Base-by-base conservation (phyloP, 495 filamentous ascomycete genomes). In the Parathielavia hyrcaniae region DNA sequence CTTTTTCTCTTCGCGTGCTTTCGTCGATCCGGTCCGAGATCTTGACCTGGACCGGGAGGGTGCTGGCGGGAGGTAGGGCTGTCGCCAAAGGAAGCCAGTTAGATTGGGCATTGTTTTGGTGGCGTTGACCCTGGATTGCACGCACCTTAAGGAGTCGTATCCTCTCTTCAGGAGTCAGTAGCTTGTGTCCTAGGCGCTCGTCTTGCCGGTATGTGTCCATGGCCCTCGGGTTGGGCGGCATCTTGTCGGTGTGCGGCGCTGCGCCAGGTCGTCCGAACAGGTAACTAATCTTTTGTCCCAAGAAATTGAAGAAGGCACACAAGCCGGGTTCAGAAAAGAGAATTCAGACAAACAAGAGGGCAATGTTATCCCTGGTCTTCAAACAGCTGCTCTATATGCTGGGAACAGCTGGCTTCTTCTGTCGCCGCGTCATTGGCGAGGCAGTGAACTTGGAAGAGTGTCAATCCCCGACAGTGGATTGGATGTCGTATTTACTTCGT, bases 61-160 rank as follows among this genome's bases (percentile, higher is more conserved):
- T 43, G 83, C 75, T 22, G 78, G 68, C 30, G 90, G 90, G 12
- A 96, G 83, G 67, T 91, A 92, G 53, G 83, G 84, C 73, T 85
- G 63, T 53, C 49, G 4, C 7, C 14, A 16, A 22, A 5, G 39
- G 17, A 65, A 50, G 51, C 38, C 38, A 41, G 50, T n/a, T n/a
- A n/a, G 53, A 16, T 32, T 50, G 10, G 30, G 34, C 13, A 57
- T 63, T 40, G 26, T 12, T 26, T 43, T 26, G 5, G 16, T 22
- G 10, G 12, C 57, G 36, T 22, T 20, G 23, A 23, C 3, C 40
- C 8, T 14, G 17, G n/a, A 5, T 9, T 17, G 22, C 32, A 51
- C 69, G 35, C 58, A 81, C 79, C 70, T 75, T 82, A 39, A 93
- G 60, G 19, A 96, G 71, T 55, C 78, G 76, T 68, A 90, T 86